A percentile compares a stretch with the other conserved stretches of the same genome.
Evolutionary conservation across 176 grass and related monocot species (phyloP).

Genomic region (Eleusine coracana): DNA sequence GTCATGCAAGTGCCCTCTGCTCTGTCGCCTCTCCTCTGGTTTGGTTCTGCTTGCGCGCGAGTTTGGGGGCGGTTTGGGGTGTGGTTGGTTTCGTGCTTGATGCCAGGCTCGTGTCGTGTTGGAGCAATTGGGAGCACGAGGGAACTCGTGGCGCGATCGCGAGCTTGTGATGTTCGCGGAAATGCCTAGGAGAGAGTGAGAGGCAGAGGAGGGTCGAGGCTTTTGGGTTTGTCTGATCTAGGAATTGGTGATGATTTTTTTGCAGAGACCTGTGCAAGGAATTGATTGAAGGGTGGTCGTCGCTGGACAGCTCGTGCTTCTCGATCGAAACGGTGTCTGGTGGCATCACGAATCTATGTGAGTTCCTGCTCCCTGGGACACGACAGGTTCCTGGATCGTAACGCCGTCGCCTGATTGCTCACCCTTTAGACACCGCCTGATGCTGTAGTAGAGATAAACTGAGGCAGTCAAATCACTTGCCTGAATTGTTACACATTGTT

Average conservation of each 20-base stretch:
- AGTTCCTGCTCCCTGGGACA: constrained; percentile 35
- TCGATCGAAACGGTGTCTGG: constrained; percentile 80
- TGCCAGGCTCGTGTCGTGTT: background rate
- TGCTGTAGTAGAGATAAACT: constrained; percentile 4
- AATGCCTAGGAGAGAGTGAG: constrained; percentile 21
- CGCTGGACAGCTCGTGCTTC: constrained; percentile 72
- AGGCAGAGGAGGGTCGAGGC: background rate
- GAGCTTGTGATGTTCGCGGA: constrained; percentile 24
- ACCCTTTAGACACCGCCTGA: background rate
- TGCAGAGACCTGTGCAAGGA: constrained; percentile 80
- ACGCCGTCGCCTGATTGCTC: background rate
- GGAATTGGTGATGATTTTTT: constrained; percentile 9
- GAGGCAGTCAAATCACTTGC: background rate
- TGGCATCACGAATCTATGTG: constrained; percentile 93
- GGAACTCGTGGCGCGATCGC: background rate
- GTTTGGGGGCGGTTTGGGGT: background rate
- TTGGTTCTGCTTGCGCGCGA: background rate
- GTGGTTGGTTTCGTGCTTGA: background rate
- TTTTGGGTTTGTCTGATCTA: constrained; percentile 9
- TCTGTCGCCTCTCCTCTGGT: constrained; percentile 1
- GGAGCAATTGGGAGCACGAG: too few species aligned
- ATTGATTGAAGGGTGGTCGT: constrained; percentile 59
- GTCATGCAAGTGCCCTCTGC: constrained; percentile 65
- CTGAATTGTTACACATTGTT: constrained; percentile 2
- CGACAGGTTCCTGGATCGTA: constrained; percentile 2